Conservation (phyloP, 352 stramenopile species). For the Peronosclerospora sorghi region DNA sequence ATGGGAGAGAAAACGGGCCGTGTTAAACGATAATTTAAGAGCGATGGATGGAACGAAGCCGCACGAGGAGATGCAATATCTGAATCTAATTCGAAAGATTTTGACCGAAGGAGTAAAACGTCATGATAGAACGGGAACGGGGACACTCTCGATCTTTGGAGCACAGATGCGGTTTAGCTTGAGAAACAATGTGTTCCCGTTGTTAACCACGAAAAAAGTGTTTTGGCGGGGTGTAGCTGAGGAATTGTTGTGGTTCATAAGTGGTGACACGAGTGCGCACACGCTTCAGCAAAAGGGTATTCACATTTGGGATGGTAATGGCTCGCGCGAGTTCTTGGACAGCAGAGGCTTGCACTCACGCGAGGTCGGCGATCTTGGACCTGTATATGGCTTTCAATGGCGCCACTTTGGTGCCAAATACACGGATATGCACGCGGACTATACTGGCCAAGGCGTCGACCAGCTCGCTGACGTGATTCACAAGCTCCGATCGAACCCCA, state of each 20-base stretch:
- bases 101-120: slow-evolving; percentile 88
- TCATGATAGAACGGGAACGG: slow-evolving; percentile 96
- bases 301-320: slow-evolving; percentile 99
- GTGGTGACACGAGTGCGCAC: slow-evolving; percentile 94
- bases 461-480: slow-evolving; percentile 96
- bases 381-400: slow-evolving; percentile 98
- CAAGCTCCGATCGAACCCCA: slow-evolving; percentile 95
- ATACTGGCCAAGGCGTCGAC: slow-evolving; percentile 96
- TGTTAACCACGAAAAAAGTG: slow-evolving; percentile 98
- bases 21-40: neutral
- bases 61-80: slow-evolving; percentile 65
- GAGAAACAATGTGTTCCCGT: slow-evolving; percentile 89
- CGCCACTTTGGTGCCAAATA: slow-evolving; percentile 99
- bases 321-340: slow-evolving; percentile 91
- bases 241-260: slow-evolving; percentile 99
- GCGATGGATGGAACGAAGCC: slow-evolving; percentile 13
- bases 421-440: slow-evolving; percentile 96
- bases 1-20: slow-evolving; percentile 21
- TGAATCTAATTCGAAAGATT: slow-evolving; percentile 94
- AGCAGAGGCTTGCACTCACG: slow-evolving; percentile 87
- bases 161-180: slow-evolving; percentile 94
- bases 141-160: slow-evolving; percentile 98
- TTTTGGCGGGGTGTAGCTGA: slow-evolving; percentile 99
- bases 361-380: slow-evolving; percentile 94
- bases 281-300: slow-evolving; percentile 95